Percentiles rank a stretch among this genome's conserved stretches.
Conservation (phyloP, 1,284 basidiomycete species). For the Malassezia equina region DNA sequence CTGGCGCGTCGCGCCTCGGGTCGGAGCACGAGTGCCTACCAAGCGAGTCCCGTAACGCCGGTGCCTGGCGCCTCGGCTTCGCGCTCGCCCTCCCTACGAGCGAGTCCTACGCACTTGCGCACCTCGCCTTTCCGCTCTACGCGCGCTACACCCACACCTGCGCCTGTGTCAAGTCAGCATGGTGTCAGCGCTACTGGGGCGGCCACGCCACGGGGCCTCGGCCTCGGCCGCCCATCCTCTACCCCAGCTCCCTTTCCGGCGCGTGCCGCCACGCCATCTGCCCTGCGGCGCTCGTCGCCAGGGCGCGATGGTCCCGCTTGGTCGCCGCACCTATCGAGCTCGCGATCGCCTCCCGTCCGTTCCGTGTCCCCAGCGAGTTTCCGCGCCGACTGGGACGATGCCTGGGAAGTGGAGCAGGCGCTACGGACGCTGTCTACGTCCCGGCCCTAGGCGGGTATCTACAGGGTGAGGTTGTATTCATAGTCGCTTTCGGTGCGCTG, state of each 20-base stretch:
- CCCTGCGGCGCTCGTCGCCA: neutral
- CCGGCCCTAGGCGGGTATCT: neutral
- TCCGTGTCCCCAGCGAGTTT: neutral
- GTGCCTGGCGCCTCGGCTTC: neutral
- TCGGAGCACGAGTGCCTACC: neutral
- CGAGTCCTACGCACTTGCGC: neutral
- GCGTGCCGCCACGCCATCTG: neutral
- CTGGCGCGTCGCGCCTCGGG: slow-evolving; percentile 12
- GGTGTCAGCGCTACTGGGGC: neutral
- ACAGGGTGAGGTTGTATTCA: slow-evolving; percentile 75
- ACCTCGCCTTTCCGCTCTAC: slow-evolving; percentile 2
- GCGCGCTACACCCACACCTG: neutral
- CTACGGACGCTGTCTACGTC: neutral
- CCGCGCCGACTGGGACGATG: slow-evolving; percentile 5
- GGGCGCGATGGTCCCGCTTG: neutral
- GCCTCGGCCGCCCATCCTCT: slow-evolving; percentile 7
- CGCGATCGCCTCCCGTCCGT: neutral
- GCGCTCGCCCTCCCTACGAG: slow-evolving; percentile 1
- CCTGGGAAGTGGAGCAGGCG: slow-evolving; percentile 14
- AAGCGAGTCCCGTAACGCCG: slow-evolving; percentile 8
- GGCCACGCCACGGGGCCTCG: neutral
- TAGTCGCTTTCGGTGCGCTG: slow-evolving; percentile 71
- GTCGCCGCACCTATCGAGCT: neutral
- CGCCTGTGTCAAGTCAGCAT: neutral
- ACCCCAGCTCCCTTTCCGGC: neutral